These are phyloP conservation scores for Cynanchum wilfordii DNA, from an alignment of 257 asterid species.

Conservation along the genomic window DNA sequence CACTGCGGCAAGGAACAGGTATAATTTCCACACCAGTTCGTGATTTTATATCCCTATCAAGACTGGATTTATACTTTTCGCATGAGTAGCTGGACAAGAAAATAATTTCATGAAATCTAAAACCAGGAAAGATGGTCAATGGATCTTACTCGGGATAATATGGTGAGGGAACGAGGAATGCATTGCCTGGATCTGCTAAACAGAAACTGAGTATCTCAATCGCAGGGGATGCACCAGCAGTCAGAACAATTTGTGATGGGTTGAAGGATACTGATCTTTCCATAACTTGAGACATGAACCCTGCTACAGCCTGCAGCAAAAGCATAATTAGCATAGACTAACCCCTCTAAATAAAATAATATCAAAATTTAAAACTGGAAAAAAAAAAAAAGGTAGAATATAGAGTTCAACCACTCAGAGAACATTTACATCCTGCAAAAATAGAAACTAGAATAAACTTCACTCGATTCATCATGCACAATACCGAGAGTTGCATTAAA, in stretches of 20 bases:
- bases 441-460: slow-evolving; percentile 3
- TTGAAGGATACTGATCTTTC: slow-evolving; percentile 41
- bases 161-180: slow-evolving; percentile 67
- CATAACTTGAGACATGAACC: slow-evolving; percentile 49
- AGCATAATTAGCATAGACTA: slow-evolving; percentile 12
- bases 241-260: slow-evolving; percentile 44
- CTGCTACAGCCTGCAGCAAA: slow-evolving; percentile 48
- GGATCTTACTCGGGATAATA: slow-evolving; percentile 60
- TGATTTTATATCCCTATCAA: slow-evolving; percentile 60
- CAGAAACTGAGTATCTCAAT: slow-evolving; percentile 61
- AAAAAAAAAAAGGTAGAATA: background rate
- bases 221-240: slow-evolving; percentile 56
- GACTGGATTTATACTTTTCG: slow-evolving; percentile 30
- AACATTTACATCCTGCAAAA: background rate
- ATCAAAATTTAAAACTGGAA: background rate
- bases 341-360: background rate
- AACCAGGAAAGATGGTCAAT: slow-evolving; percentile 1
- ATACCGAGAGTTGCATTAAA: background rate
- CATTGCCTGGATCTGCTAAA: slow-evolving; percentile 65
- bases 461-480: background rate
- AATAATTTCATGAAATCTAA: slow-evolving; percentile 8
- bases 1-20: slow-evolving; percentile 66
- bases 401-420: background rate
- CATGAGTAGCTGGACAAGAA: slow-evolving; percentile 13
- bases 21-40: slow-evolving; percentile 58